These are phyloP conservation scores for Kernera saxatilis DNA, from an alignment of 345 rosid genomes.

Conservation along the genomic window DNA sequence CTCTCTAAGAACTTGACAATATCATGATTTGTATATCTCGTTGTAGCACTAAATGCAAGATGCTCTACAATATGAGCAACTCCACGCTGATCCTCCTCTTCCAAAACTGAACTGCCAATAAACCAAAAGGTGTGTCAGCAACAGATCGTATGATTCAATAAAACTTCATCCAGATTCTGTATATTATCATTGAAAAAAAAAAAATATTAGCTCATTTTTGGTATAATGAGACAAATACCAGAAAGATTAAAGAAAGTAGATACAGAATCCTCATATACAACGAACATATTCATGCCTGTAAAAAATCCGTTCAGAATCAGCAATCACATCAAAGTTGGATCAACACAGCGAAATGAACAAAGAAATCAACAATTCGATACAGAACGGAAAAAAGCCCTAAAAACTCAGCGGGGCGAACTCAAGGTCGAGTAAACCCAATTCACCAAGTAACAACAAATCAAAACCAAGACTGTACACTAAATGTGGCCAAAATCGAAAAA, in stretches of 20 bases:
- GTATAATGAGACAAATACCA: too few species aligned
- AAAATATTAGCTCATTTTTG: too few species aligned
- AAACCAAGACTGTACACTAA: neutral
- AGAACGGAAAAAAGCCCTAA: neutral
- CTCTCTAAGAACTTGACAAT: slow-evolving; percentile 89
- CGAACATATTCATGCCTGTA: slow-evolving; percentile 5
- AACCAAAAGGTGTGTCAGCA: slow-evolving; percentile 34
- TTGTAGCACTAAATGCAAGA: slow-evolving; percentile 91
- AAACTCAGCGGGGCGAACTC: too few species aligned
- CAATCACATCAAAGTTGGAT: slow-evolving; percentile 19
- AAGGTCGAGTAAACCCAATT: neutral
- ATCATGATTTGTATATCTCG: slow-evolving; percentile 78
- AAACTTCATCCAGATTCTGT: neutral
- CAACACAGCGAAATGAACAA: neutral
- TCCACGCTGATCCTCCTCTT: slow-evolving; percentile 92
- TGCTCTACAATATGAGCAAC: slow-evolving; percentile 96
- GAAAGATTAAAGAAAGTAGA: neutral
- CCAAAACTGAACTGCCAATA: slow-evolving; percentile 93
- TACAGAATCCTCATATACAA: neutral
- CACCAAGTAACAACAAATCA: neutral
- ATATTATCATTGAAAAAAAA: neutral
- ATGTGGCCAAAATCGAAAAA: neutral
- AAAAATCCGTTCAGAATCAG: neutral
- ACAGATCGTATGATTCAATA: neutral
- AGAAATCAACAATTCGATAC: neutral